Evolutionary conservation across 2,329 filamentous ascomycete genomes (phyloP).

Genomic region (Arthrobotrys sinensis): DNA sequence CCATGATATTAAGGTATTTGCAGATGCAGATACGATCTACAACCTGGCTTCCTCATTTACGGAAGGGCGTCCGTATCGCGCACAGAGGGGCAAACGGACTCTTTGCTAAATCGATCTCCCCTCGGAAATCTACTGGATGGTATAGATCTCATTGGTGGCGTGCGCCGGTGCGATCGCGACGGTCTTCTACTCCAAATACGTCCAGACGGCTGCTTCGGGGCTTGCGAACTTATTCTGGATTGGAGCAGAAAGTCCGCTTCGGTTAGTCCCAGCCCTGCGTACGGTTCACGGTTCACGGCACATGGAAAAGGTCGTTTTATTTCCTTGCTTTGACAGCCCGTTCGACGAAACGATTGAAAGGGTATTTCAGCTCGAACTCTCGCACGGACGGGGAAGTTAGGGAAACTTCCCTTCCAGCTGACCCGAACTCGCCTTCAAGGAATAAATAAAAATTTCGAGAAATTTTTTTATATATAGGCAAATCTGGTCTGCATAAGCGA

Average conservation of each 20-base stretch:
- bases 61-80: slow-evolving; percentile 43
- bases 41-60: slow-evolving; percentile 38
- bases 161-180: slow-evolving; percentile 44
- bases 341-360: slow-evolving; percentile 11
- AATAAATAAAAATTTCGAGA: slow-evolving; percentile 3
- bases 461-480: slow-evolving; percentile 38
- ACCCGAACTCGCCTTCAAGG: background rate
- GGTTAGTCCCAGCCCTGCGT: slow-evolving; percentile 46
- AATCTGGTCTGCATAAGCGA: slow-evolving; percentile 60
- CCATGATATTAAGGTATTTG: slow-evolving; percentile 29
- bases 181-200: slow-evolving; percentile 31
- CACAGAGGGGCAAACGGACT: slow-evolving; percentile 34
- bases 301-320: slow-evolving; percentile 18
- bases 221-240: slow-evolving; percentile 38
- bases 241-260: slow-evolving; percentile 33
- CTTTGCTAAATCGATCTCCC: slow-evolving; percentile 29
- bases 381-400: slow-evolving; percentile 38
- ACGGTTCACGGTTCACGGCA: slow-evolving; percentile 35
- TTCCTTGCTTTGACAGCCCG: slow-evolving; percentile 27
- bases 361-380: slow-evolving; percentile 39
- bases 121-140: slow-evolving; percentile 32
- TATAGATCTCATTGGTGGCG: slow-evolving; percentile 47
- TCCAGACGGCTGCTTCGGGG: slow-evolving; percentile 43
- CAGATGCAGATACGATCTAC: slow-evolving; percentile 56
- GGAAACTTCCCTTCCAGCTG: slow-evolving; percentile 20